Evolutionary conservation across 2,329 filamentous ascomycete species (phyloP).

Genomic region (Coniochaeta sp.): DNA sequence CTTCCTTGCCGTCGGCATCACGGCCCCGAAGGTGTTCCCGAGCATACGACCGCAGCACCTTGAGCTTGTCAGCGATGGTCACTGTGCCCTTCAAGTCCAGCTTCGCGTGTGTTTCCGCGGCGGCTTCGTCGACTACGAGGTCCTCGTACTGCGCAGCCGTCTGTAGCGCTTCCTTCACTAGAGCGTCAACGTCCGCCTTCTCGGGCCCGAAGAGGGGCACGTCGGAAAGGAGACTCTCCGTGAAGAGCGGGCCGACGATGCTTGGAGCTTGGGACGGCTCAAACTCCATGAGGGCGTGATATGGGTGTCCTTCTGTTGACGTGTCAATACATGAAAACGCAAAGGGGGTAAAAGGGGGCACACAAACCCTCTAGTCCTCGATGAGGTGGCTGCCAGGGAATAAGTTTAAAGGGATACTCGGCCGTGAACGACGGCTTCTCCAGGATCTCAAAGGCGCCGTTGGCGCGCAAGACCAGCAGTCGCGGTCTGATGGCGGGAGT

Average conservation of each 20-base stretch:
- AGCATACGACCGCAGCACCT: slow-evolving; percentile 32
- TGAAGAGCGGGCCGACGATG: slow-evolving; percentile 46
- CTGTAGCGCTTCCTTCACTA: slow-evolving; percentile 34
- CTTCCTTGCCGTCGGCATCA: not conserved
- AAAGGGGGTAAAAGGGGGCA: not conserved
- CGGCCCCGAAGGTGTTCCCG: slow-evolving; percentile 10
- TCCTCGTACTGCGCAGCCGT: slow-evolving; percentile 23
- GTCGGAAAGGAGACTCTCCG: slow-evolving; percentile 45
- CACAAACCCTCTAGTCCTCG: slow-evolving; percentile 46
- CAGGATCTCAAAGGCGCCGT: slow-evolving; percentile 53
- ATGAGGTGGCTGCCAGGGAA: slow-evolving; percentile 54
- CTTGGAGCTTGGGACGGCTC: slow-evolving; percentile 44
- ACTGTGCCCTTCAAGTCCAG: slow-evolving; percentile 20
- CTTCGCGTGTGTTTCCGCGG: slow-evolving; percentile 14
- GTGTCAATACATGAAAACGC: not conserved
- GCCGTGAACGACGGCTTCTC: slow-evolving; percentile 53
- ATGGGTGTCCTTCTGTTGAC: slow-evolving; percentile 35
- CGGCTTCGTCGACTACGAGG: slow-evolving; percentile 27
- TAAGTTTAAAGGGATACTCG: slow-evolving; percentile 51
- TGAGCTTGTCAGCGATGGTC: slow-evolving; percentile 41
- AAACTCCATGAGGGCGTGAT: slow-evolving; percentile 51
- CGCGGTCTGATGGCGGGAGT: slow-evolving; percentile 48
- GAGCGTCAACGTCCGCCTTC: slow-evolving; percentile 31
- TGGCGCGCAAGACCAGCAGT: slow-evolving; percentile 52
- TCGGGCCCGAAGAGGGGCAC: slow-evolving; percentile 50